Evolutionary conservation across 306 rosid species (phyloP).

Genomic region (Calophaca sinica): DNA sequence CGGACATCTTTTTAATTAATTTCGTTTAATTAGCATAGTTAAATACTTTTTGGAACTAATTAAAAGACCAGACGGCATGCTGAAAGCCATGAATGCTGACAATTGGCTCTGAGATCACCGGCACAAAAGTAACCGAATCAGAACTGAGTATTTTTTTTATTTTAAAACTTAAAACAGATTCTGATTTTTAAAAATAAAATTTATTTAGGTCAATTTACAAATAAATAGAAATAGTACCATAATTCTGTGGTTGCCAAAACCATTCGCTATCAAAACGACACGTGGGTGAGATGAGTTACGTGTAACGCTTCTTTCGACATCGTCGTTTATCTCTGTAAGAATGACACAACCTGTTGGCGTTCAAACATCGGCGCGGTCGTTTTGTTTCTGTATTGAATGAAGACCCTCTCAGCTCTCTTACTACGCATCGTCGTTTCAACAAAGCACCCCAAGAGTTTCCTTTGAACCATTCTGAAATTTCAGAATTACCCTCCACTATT

Average conservation of each 20-base stretch:
- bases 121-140: constrained; percentile 37
- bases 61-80: constrained; percentile 31
- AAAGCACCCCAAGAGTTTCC: constrained; percentile 63
- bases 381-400: constrained; percentile 25
- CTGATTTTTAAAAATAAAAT: neutral
- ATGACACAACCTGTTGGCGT: constrained; percentile 41
- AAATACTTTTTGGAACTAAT: neutral
- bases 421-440: constrained; percentile 68
- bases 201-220: constrained; percentile 10
- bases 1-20: too few species aligned
- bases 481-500: constrained; percentile 41
- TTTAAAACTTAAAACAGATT: constrained; percentile 5
- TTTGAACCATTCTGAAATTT: constrained; percentile 44
- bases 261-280: constrained; percentile 46
- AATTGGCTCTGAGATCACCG: constrained; percentile 26
- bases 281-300: constrained; percentile 43
- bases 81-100: constrained; percentile 35
- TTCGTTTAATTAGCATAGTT: too few species aligned
- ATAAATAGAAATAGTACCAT: constrained; percentile 19
- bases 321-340: constrained; percentile 21
- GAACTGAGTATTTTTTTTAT: neutral
- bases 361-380: constrained; percentile 36
- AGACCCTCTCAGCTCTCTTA: constrained; percentile 17
- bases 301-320: constrained; percentile 36
- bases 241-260: constrained; percentile 29